phyloP scores from a whole-genome alignment of 768 basidiomycete genomes.

The Trametopsis cervina region DNA sequence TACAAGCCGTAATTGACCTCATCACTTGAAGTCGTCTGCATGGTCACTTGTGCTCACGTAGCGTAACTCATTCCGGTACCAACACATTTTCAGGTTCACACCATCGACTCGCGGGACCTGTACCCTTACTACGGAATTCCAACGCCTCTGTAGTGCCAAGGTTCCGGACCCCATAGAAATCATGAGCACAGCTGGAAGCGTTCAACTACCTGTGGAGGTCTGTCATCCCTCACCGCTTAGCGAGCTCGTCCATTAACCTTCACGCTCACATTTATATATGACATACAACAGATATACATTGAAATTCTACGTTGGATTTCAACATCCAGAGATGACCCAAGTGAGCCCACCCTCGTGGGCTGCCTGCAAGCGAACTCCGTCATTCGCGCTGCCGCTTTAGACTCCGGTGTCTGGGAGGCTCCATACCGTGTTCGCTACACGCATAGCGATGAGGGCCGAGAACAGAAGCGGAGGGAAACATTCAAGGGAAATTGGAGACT shows the following conservation, averaged over 20 bases:
- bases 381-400: slow-evolving; percentile 38
- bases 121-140: too few species aligned
- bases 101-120: too few species aligned
- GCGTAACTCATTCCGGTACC: too few species aligned
- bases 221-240: neutral
- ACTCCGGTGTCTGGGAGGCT: slow-evolving; percentile 40
- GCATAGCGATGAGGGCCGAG: slow-evolving; percentile 30
- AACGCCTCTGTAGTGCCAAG: too few species aligned
- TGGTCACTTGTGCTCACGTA: too few species aligned
- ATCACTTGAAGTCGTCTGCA: too few species aligned
- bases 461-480: slow-evolving; percentile 27
- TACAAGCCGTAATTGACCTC: too few species aligned
- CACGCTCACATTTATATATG: neutral
- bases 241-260: neutral
- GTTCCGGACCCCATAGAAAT: too few species aligned
- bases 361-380: slow-evolving; percentile 33
- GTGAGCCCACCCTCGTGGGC: slow-evolving; percentile 29
- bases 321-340: slow-evolving; percentile 15
- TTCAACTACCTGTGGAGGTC: slow-evolving; percentile 7
- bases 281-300: slow-evolving; percentile 28
- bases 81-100: too few species aligned
- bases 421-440: slow-evolving; percentile 47
- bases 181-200: too few species aligned
- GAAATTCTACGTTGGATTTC: slow-evolving; percentile 31
- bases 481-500: slow-evolving; percentile 36